Percentiles rank a stretch among this genome's conserved stretches.
These are phyloP conservation scores for Phytophthora palmivora DNA, from an alignment of 352 stramenopile species.

Conservation along the genomic window DNA sequence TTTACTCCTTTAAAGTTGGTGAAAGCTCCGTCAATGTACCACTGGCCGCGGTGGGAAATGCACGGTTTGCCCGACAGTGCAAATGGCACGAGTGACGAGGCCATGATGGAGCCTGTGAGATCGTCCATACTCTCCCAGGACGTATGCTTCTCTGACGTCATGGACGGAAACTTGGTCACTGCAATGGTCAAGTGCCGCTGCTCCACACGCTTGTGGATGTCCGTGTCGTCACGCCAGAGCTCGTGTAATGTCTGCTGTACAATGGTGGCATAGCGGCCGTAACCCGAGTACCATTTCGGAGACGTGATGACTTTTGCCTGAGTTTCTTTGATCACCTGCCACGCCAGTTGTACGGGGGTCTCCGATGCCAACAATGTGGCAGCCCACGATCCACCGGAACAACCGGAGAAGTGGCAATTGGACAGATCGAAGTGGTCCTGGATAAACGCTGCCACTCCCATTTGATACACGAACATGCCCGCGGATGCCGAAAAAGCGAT, in stretches of 20 bases:
- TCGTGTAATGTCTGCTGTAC: conserved; percentile 58
- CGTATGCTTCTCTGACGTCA: conserved; percentile 60
- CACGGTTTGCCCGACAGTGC: conserved; percentile 67
- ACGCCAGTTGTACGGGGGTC: conserved; percentile 54
- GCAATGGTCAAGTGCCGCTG: conserved; percentile 57
- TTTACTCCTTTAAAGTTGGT: conserved; percentile 80
- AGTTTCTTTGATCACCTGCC: conserved; percentile 60
- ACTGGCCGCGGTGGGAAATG: conserved; percentile 64
- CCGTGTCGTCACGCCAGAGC: conserved; percentile 60
- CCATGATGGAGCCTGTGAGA: conserved; percentile 70
- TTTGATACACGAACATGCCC: conserved; percentile 78
- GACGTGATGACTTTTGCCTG: conserved; percentile 51
- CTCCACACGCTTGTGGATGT: conserved; percentile 55
- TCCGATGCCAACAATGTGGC: conserved; percentile 53
- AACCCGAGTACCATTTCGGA: conserved; percentile 70
- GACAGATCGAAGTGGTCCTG: conserved; percentile 63
- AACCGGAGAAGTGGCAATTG: conserved; percentile 45
- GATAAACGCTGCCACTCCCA: conserved; percentile 72
- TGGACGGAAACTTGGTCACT: conserved; percentile 69
- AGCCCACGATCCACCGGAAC: conserved; percentile 40
- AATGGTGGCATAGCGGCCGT: conserved; percentile 64
- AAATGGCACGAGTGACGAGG: conserved; percentile 73
- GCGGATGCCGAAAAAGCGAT: conserved; percentile 75
- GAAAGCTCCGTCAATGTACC: conserved; percentile 77
- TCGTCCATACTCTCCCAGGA: conserved; percentile 65